A percentile compares a stretch with the other conserved stretches of the same genome.
phyloP scores from a whole-genome alignment of 2,329 filamentous ascomycete genomes.

The Cercospora nicotianae region DNA sequence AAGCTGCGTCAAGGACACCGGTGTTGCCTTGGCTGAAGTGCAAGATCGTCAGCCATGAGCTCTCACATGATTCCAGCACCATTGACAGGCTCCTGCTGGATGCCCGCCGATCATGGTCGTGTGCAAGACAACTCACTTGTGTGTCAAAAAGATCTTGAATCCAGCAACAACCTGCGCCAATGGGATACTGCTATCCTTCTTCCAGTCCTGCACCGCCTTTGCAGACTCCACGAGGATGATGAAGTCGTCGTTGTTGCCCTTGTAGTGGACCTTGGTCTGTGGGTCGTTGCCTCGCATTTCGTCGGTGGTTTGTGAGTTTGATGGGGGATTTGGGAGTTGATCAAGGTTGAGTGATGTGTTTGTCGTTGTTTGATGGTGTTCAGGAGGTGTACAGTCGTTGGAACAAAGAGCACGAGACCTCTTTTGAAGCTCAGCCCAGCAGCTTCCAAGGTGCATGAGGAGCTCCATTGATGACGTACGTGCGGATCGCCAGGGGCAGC shows the following conservation, averaged over 20 bases:
- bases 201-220: constrained; percentile 75
- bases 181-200: constrained; percentile 73
- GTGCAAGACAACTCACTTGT: constrained; percentile 65
- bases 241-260: constrained; percentile 71
- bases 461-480: constrained; percentile 12
- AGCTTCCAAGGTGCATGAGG: constrained; percentile 16
- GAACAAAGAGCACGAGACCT: constrained; percentile 7
- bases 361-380: constrained; percentile 17
- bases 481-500: constrained; percentile 12
- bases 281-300: constrained; percentile 63
- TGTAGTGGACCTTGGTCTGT: constrained; percentile 80
- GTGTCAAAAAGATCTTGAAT: constrained; percentile 87
- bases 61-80: not conserved
- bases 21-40: constrained; percentile 74
- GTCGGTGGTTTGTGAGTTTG: constrained; percentile 12
- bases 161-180: constrained; percentile 81
- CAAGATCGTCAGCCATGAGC: constrained; percentile 3
- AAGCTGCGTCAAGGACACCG: constrained; percentile 73
- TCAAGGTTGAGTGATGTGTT: not conserved
- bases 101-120: not conserved
- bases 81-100: not conserved
- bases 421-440: constrained; percentile 17
- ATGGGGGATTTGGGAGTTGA: not conserved
- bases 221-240: constrained; percentile 64
- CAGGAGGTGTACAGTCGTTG: not conserved